phyloP scores from a whole-genome alignment of 1,139 yeast genomes.

The Taiozyma sp. region DNA sequence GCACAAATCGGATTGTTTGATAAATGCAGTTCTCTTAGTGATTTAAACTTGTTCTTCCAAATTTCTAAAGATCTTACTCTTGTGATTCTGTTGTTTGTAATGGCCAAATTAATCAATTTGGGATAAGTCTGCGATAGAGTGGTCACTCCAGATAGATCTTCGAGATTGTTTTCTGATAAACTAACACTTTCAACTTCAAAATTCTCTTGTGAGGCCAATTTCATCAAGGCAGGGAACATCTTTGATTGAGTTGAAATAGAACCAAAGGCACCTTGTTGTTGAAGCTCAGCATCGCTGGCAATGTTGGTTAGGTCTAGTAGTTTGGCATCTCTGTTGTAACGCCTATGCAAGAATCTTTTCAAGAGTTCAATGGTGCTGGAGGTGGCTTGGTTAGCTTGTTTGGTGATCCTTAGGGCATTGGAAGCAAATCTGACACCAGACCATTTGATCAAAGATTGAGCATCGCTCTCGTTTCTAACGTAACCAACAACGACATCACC shows the following conservation, averaged over 20 bases:
- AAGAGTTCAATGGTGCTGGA: conserved; percentile 57
- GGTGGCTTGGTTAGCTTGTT: conserved; percentile 18
- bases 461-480: conserved; percentile 52
- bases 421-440: conserved; percentile 84
- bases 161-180: conserved; percentile 63
- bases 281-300: conserved; percentile 59
- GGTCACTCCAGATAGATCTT: conserved; percentile 58
- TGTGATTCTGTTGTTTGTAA: conserved; percentile 68
- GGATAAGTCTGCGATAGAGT: conserved; percentile 77
- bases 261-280: conserved; percentile 61
- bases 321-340: conserved; percentile 63
- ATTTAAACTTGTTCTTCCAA: conserved; percentile 75
- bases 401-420: conserved; percentile 50
- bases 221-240: conserved; percentile 90
- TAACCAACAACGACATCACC: conserved; percentile 50
- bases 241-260: conserved; percentile 58
- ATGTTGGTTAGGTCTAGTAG: conserved; percentile 71
- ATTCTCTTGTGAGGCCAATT: conserved; percentile 53
- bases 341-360: conserved; percentile 52
- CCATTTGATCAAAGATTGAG: conserved; percentile 54
- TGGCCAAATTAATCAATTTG: conserved; percentile 65
- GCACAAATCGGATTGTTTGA: conserved; percentile 71
- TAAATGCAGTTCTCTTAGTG: conserved; percentile 70
- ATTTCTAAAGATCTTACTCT: conserved; percentile 58
- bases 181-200: conserved; percentile 67